phyloP scores from a whole-genome alignment of 2,329 filamentous ascomycete species.

The Lachnellula suecica region DNA sequence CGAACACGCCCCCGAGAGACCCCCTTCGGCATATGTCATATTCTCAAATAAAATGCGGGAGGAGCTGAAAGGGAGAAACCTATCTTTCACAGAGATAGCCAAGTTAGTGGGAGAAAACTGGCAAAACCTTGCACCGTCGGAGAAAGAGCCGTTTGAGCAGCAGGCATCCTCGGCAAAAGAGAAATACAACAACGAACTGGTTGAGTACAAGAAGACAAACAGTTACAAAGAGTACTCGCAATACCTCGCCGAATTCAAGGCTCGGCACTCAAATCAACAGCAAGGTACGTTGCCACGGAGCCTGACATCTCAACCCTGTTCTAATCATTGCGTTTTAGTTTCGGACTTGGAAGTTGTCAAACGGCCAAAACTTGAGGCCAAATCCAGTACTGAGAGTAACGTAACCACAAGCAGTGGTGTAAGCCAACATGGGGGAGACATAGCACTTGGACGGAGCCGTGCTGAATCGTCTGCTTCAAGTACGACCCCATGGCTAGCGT shows the following conservation, averaged over 20 bases:
- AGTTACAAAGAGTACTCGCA: constrained; percentile 67
- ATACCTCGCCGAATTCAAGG: constrained; percentile 77
- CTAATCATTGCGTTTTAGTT: constrained; percentile 5
- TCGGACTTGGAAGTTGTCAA: constrained; percentile 28
- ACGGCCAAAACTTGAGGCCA: constrained; percentile 31
- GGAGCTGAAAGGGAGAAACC: constrained; percentile 70
- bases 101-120: constrained; percentile 81
- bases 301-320: neutral
- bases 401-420: constrained; percentile 23
- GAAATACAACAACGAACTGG: constrained; percentile 70
- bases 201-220: constrained; percentile 75
- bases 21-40: constrained; percentile 80
- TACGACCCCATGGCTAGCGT: constrained; percentile 22
- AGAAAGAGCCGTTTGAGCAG: constrained; percentile 72
- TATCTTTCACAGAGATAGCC: constrained; percentile 81
- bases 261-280: constrained; percentile 60
- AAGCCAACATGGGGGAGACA: constrained; percentile 23
- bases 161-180: constrained; percentile 74
- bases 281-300: constrained; percentile 44
- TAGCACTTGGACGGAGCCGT: constrained; percentile 13
- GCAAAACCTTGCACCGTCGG: constrained; percentile 66
- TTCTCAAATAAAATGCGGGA: constrained; percentile 86
- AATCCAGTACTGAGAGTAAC: constrained; percentile 25
- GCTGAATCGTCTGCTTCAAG: constrained; percentile 23
- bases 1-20: constrained; percentile 75